Percentiles rank a stretch among this genome's conserved stretches.
Conservation (phyloP, 495 filamentous ascomycete genomes). For the Aspergillus kassunensis region DNA sequence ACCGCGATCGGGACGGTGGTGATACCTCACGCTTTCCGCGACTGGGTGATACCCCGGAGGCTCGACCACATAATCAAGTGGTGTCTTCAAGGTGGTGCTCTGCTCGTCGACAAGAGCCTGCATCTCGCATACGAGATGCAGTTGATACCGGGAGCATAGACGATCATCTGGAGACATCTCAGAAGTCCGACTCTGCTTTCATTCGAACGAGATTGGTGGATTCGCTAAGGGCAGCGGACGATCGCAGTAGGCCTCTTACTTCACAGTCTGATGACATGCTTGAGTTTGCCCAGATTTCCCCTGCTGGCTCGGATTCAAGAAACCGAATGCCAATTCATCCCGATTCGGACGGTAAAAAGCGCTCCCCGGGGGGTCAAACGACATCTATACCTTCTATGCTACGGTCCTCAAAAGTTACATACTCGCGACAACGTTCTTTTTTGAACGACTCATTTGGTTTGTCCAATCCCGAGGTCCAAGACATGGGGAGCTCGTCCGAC, state of each 20-base stretch:
- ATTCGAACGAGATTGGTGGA: constrained; percentile 37
- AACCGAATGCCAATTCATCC: not conserved
- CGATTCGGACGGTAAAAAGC: not conserved
- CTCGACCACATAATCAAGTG: not conserved
- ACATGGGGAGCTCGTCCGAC: not conserved
- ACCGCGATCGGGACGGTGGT: not conserved
- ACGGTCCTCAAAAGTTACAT: constrained; percentile 50
- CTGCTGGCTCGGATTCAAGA: not conserved
- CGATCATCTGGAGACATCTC: too few relatives aligned
- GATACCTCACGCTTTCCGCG: not conserved
- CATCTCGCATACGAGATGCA: not conserved
- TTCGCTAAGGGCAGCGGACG: constrained; percentile 22
- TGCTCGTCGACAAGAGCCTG: not conserved
- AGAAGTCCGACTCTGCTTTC: constrained; percentile 11
- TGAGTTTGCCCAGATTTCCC: not conserved
- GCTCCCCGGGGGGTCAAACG: constrained; percentile 7
- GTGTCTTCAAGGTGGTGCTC: not conserved
- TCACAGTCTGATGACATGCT: not conserved
- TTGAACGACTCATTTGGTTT: constrained; percentile 41
- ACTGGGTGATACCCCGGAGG: not conserved
- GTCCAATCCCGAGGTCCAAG: constrained; percentile 5
- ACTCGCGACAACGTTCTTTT: constrained; percentile 60
- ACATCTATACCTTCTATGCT: constrained; percentile 20
- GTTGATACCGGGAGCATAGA: not conserved
- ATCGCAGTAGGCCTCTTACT: not conserved